Conservation (phyloP, 176 grass and related monocot genomes). For the Musa acuminata region DNA sequence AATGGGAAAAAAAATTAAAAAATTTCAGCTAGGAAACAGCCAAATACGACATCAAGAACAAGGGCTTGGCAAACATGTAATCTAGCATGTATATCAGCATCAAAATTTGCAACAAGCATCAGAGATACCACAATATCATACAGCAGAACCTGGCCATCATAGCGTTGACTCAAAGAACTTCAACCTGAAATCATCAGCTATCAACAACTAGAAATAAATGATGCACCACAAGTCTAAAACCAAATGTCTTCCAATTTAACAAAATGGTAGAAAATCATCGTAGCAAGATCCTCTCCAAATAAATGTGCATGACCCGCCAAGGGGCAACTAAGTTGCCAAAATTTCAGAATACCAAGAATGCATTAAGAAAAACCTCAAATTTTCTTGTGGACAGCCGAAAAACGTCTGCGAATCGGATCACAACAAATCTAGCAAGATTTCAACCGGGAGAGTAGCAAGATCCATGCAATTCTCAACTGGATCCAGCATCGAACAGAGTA, state of each 20-base stretch:
- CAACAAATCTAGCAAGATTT: not conserved
- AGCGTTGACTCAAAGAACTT: no score
- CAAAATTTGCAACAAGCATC: not conserved
- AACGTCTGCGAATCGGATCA: not conserved
- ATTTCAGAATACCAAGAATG: not conserved
- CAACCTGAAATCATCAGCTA: not conserved
- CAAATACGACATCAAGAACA: not conserved
- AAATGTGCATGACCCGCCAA: no score
- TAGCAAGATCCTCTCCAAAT: no score
- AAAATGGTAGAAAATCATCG: not conserved
- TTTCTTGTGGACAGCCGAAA: not conserved
- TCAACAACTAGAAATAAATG: not conserved
- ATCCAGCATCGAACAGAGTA: not conserved
- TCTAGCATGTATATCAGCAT: not conserved
- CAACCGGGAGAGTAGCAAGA: not conserved
- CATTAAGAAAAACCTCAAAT: not conserved
- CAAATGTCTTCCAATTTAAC: not conserved
- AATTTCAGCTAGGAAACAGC: not conserved
- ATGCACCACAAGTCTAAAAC: not conserved
- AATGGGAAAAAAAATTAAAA: not conserved
- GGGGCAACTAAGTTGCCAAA: not conserved
- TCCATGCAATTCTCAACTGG: not conserved
- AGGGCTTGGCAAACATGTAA: not conserved
- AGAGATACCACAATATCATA: no score
- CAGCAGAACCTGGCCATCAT: no score